Percentiles rank a stretch among this genome's conserved stretches.
Conservation (phyloP, 2,329 filamentous ascomycete genomes). For the Biscogniauxia sp. region DNA sequence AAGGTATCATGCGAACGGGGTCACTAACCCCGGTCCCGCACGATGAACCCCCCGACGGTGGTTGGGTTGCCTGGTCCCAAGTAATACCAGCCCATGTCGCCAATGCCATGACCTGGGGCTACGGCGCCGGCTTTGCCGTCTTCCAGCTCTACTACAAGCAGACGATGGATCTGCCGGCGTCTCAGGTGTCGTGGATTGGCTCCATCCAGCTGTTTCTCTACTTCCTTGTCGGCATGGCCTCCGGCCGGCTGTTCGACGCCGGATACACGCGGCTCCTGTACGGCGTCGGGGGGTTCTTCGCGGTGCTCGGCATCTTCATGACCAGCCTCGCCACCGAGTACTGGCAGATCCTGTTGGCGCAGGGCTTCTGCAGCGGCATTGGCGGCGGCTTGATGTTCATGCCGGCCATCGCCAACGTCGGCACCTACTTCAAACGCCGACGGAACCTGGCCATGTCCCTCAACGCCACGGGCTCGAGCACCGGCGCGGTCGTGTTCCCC, state of each 20-base stretch:
- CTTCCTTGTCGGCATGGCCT: conserved; percentile 30
- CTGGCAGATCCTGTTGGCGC: conserved; percentile 40
- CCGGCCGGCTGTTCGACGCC: conserved; percentile 12
- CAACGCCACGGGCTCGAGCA: conserved; percentile 57
- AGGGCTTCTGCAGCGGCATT: conserved; percentile 32
- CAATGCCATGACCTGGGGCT: conserved; percentile 21
- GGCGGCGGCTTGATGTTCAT: conserved; percentile 26
- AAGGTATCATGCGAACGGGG: background rate
- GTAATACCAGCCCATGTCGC: conserved; percentile 16
- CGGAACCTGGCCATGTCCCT: conserved; percentile 59
- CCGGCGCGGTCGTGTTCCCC: conserved; percentile 64
- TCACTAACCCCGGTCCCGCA: background rate
- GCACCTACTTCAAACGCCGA: conserved; percentile 55
- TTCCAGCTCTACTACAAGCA: conserved; percentile 34
- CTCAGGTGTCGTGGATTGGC: conserved; percentile 45
- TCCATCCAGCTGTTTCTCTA: conserved; percentile 39
- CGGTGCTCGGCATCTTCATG: conserved; percentile 48
- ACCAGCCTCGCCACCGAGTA: conserved; percentile 48
- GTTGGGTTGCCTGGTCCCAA: conserved; percentile 19
- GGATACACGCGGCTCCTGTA: conserved; percentile 44
- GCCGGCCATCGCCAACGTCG: conserved; percentile 36
- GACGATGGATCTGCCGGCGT: conserved; percentile 31
- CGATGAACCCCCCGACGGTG: conserved; percentile 18
- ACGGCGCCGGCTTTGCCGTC: conserved; percentile 17
- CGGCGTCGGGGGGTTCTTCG: conserved; percentile 42